Percentiles rank a stretch among this genome's conserved stretches.
These are phyloP conservation scores for Colletotrichum trifolii DNA, from an alignment of 2,329 filamentous ascomycete species.

Conservation along the genomic window DNA sequence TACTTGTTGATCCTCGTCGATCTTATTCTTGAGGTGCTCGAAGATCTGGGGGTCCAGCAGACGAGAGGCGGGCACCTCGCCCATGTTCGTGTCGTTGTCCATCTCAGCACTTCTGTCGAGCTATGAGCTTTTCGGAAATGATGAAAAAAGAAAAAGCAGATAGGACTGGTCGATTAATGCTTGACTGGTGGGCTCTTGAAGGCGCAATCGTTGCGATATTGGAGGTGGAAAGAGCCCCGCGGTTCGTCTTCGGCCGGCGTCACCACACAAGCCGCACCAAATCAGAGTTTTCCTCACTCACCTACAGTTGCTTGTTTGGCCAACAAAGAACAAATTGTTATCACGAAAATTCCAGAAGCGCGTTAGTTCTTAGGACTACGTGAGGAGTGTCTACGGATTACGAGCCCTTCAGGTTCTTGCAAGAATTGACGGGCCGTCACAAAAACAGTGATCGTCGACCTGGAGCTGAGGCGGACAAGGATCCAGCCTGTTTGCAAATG, in stretches of 20 bases:
- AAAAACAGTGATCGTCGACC: background rate
- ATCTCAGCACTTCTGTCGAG: slow-evolving; percentile 18
- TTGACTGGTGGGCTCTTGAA: no score
- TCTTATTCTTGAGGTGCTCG: slow-evolving; percentile 85
- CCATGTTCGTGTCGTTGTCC: slow-evolving; percentile 39
- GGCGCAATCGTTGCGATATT: background rate
- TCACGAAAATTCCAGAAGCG: background rate
- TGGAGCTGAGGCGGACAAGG: background rate
- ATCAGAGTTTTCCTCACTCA: slow-evolving; percentile 30
- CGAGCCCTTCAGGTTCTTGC: background rate
- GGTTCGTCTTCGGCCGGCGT: background rate
- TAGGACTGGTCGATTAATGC: no score
- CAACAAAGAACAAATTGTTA: background rate
- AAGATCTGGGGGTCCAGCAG: slow-evolving; percentile 84
- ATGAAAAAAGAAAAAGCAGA: background rate
- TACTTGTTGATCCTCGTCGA: slow-evolving; percentile 86
- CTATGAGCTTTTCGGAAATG: background rate
- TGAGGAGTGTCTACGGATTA: background rate
- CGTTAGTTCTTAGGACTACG: background rate
- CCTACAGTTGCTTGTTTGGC: background rate
- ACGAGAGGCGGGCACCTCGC: slow-evolving; percentile 39
- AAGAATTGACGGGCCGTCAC: background rate
- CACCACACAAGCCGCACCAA: background rate
- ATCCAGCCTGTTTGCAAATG: background rate
- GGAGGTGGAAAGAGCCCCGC: background rate